Percentiles rank a stretch among this genome's conserved stretches.
These are phyloP conservation scores for Syzygium jambos DNA, from an alignment of 345 rosid species.

Conservation along the genomic window DNA sequence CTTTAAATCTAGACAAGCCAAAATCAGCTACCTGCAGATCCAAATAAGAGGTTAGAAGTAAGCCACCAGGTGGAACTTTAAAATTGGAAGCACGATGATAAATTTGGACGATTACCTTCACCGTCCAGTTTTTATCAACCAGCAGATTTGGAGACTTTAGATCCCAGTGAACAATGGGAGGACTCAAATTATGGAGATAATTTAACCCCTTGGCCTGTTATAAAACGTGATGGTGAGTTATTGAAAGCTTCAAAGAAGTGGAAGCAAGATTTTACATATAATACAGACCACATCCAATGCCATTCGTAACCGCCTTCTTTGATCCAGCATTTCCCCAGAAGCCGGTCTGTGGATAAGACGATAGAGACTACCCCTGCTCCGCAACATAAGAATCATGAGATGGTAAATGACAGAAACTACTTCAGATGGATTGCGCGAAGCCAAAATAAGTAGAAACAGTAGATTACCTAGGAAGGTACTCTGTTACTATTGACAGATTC, in stretches of 20 bases:
- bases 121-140: slow-evolving; percentile 96
- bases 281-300: slow-evolving; percentile 77
- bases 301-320: slow-evolving; percentile 83
- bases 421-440: not conserved
- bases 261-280: not conserved
- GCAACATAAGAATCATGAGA: not conserved
- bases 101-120: slow-evolving; percentile 46
- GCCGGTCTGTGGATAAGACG: slow-evolving; percentile 87
- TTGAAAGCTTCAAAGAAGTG: not conserved
- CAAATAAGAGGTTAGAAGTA: not conserved
- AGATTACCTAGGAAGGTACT: slow-evolving; percentile 78
- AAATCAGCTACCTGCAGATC: slow-evolving; percentile 77
- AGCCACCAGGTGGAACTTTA: not conserved
- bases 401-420: not conserved
- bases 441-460: not conserved
- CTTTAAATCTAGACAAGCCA: slow-evolving; percentile 94
- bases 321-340: slow-evolving; percentile 78
- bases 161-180: slow-evolving; percentile 98
- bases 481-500: slow-evolving; percentile 85
- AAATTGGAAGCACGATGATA: not conserved
- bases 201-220: slow-evolving; percentile 94
- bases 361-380: slow-evolving; percentile 84
- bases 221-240: slow-evolving; percentile 2
- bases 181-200: slow-evolving; percentile 84
- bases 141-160: slow-evolving; percentile 87